phyloP scores from a whole-genome alignment of 2,329 filamentous ascomycete species.

The Trichoderma gracile region DNA sequence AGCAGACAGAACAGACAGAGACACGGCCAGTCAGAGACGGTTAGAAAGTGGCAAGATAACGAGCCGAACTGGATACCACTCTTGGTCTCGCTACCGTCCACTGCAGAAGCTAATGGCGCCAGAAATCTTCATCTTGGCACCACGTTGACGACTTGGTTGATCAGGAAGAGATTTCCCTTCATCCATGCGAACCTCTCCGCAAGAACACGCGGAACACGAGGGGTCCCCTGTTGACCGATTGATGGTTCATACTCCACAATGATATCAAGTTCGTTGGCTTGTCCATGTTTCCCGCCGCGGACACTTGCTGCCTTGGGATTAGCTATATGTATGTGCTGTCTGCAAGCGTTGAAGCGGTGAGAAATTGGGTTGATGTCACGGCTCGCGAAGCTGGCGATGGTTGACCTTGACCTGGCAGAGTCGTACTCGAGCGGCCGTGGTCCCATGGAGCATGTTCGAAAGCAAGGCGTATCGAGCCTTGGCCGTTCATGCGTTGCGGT shows the following conservation, averaged over 20 bases:
- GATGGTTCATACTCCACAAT: conserved; percentile 18
- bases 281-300: conserved; percentile 7
- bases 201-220: conserved; percentile 15
- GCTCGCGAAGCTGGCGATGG: not conserved
- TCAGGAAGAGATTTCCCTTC: not conserved
- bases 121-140: conserved; percentile 6
- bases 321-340: conserved; percentile 22
- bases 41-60: too few species aligned
- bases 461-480: not conserved
- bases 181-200: not conserved
- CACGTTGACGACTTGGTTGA: not conserved
- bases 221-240: conserved; percentile 16
- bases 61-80: not conserved
- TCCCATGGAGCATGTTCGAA: not conserved
- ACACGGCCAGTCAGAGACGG: too few species aligned
- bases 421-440: not conserved
- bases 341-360: conserved; percentile 15
- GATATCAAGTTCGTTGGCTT: conserved; percentile 16
- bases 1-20: too few species aligned
- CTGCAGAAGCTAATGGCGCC: not conserved
- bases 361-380: not conserved
- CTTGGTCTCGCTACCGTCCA: not conserved
- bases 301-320: conserved; percentile 22
- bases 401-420: not conserved
- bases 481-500: not conserved